phyloP scores from a whole-genome alignment of 768 basidiomycete genomes.

The Rhizopogon sp. region DNA sequence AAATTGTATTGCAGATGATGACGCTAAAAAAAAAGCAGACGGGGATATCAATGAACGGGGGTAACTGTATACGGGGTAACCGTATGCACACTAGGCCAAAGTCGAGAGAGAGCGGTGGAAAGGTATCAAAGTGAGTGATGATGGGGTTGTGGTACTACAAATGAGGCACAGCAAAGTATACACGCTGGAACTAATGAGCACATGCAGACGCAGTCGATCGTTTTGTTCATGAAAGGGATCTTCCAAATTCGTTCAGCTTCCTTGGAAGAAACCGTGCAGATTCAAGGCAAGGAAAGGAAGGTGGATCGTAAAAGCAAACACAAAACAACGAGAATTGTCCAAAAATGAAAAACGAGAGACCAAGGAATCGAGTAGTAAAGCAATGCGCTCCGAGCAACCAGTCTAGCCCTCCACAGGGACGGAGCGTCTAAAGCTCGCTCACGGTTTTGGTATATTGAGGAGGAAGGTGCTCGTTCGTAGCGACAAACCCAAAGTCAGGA shows the following conservation, averaged over 20 bases:
- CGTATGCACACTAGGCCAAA: slow-evolving; percentile 26
- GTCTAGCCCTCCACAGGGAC: slow-evolving; percentile 23
- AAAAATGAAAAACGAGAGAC: slow-evolving; percentile 22
- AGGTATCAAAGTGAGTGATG: slow-evolving; percentile 31
- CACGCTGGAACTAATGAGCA: slow-evolving; percentile 31
- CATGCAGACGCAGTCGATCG: slow-evolving; percentile 30
- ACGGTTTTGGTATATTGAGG: slow-evolving; percentile 57
- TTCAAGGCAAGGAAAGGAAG: slow-evolving; percentile 20
- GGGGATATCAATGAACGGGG: slow-evolving; percentile 30
- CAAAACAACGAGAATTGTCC: slow-evolving; percentile 19
- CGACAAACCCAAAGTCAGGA: slow-evolving; percentile 81
- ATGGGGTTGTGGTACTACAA: slow-evolving; percentile 31
- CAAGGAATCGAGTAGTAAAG: slow-evolving; percentile 18
- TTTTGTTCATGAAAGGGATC: slow-evolving; percentile 29
- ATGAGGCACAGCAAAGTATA: slow-evolving; percentile 30
- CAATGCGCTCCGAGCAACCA: slow-evolving; percentile 22
- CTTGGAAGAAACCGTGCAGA: slow-evolving; percentile 17
- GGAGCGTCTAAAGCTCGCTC: slow-evolving; percentile 41
- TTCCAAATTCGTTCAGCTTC: slow-evolving; percentile 32
- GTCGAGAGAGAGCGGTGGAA: slow-evolving; percentile 9
- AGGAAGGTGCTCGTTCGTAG: slow-evolving; percentile 74
- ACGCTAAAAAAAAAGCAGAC: slow-evolving; percentile 10
- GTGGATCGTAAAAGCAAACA: slow-evolving; percentile 27
- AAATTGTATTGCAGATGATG: slow-evolving; percentile 10
- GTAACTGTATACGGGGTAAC: slow-evolving; percentile 34